Evolutionary conservation across 495 filamentous ascomycete species (phyloP), one percentile per base, ranked within the genome.

Genomic region (Letharia lupina): DNA sequence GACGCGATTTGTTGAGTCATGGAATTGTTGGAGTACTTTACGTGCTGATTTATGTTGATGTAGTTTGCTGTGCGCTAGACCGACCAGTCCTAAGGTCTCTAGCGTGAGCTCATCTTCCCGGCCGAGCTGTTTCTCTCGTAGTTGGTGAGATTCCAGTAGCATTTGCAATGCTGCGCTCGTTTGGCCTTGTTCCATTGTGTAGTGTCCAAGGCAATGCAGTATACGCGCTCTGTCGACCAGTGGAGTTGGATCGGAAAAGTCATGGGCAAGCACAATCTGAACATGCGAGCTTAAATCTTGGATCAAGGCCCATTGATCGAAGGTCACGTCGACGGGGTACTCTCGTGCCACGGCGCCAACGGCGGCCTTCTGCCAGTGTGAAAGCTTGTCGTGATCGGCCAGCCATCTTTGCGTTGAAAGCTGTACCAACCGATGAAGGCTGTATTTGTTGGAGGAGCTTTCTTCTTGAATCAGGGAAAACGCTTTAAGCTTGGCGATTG

Each of bases 391-490:
- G 16, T 64, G 48, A 60, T 60, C 31, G 47, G 63, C 64, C n/a
- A 72, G 54, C 71, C 69, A 72, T 62, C 54, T 64, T 33, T 66
- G 65, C 5, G 68, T 73, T n/a, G 71, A 73, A 18, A 73, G 35
- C 54, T 73, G 71, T 16, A 73, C 71, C 41, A 73, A 48, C 23
- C 67, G 67, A 64, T 73, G 71, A 31, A 73, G 63, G 23, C 64
- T 68, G 58, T 62, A 73, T 40, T 60, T 71, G 16, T 54, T 61
- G 3, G 45, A 31, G 18, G 61, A 23, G 31, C 59, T 68, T n/a
- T 68, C 70, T 47, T 62, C 63, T n/a, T 40, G 57, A 39, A 73
- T 68, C 45, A 73, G 65, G 23, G 71, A 73, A 28, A 70, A 73
- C 9, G 70, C 70, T 64, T 73, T 65, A n/a, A 73, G 58, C 35